A percentile compares a stretch with the other conserved stretches of the same genome.
These are phyloP conservation scores for Carpinus viminea DNA, from an alignment of 306 rosid species.

Conservation along the genomic window DNA sequence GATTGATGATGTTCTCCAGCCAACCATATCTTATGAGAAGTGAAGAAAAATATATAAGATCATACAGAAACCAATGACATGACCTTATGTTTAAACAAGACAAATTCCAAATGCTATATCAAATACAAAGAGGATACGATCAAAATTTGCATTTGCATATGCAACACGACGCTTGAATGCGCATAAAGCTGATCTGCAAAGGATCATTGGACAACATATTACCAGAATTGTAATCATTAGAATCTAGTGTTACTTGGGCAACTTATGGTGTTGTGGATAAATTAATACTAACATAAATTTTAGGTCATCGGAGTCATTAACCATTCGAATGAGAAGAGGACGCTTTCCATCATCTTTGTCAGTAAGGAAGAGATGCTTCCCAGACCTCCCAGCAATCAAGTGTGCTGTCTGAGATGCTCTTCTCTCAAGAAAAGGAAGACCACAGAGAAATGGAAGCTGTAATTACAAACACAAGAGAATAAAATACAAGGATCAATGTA, in stretches of 20 bases:
- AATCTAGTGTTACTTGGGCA: constrained; percentile 12
- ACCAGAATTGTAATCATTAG: constrained; percentile 18
- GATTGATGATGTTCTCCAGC: constrained; percentile 99
- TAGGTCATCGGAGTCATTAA: constrained; percentile 67
- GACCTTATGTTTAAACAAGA: constrained; percentile 4
- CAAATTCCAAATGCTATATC: constrained; percentile 8
- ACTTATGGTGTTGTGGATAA: constrained; percentile 19
- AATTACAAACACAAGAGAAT: constrained; percentile 27
- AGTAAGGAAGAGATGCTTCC: constrained; percentile 91
- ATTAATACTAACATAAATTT: constrained; percentile 77
- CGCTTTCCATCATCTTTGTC: constrained; percentile 70
- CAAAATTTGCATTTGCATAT: constrained; percentile 90
- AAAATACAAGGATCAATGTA: constrained; percentile 15
- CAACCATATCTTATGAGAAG: constrained; percentile 79
- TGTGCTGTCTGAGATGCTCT: constrained; percentile 91
- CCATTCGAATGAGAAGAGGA: constrained; percentile 91
- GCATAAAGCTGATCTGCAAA: constrained; percentile 76
- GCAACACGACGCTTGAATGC: constrained; percentile 90
- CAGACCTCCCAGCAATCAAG: constrained; percentile 87
- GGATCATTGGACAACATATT: constrained; percentile 21
- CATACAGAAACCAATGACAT: not conserved
- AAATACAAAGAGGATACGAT: constrained; percentile 67
- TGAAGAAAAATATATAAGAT: constrained; percentile 44
- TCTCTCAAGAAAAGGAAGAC: constrained; percentile 92
- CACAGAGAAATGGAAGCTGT: constrained; percentile 89